Percentiles rank a stretch among this genome's conserved stretches.
phyloP scores from a whole-genome alignment of 768 basidiomycete genomes.

The Macrolepiota albuminosa region DNA sequence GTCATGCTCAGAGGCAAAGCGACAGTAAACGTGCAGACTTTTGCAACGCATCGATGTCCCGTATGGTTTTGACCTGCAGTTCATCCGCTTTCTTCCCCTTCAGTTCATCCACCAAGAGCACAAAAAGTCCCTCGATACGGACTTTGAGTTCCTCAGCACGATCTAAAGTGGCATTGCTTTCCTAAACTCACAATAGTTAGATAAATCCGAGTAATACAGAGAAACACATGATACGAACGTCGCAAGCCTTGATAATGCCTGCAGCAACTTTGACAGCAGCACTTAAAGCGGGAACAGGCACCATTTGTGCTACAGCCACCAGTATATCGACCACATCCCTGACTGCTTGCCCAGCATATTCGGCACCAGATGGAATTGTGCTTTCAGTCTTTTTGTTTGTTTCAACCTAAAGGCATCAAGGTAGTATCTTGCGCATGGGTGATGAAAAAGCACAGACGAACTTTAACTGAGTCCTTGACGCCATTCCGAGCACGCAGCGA shows the following conservation, averaged over 20 bases:
- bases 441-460: not conserved
- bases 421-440: not conserved
- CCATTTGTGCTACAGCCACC: slow-evolving; percentile 1
- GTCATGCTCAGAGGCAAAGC: not conserved
- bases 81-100: slow-evolving; percentile 8
- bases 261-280: not conserved
- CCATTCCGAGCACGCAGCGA: not conserved
- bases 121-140: slow-evolving; percentile 2
- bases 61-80: not conserved
- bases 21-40: not conserved
- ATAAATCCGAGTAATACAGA: not conserved
- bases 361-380: not conserved
- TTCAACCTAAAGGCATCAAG: not conserved
- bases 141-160: slow-evolving; percentile 7
- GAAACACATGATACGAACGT: not conserved
- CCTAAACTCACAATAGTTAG: not conserved
- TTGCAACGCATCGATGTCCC: not conserved
- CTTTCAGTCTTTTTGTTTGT: not conserved
- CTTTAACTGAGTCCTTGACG: not conserved
- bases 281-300: slow-evolving; percentile 7
- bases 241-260: slow-evolving; percentile 6
- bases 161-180: slow-evolving; percentile 2
- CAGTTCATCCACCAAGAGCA: slow-evolving; percentile 3
- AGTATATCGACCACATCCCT: slow-evolving; percentile 4
- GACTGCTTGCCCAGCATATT: slow-evolving; percentile 7